Evolutionary conservation across 176 grass and related monocot species (phyloP).

Genomic region (Eragrostis nindensis): DNA sequence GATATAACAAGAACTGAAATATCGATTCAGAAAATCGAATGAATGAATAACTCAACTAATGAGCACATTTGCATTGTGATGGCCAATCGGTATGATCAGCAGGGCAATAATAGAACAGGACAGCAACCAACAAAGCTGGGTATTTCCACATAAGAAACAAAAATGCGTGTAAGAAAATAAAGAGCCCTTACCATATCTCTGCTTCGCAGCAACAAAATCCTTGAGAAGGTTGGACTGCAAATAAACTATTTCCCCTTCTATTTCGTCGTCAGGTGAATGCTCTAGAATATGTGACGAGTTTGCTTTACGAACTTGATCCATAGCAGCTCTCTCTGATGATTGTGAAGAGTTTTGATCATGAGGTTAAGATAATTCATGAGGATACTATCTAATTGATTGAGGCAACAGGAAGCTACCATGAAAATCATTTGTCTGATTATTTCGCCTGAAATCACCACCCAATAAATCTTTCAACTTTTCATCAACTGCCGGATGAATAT

Average conservation of each 20-base stretch:
- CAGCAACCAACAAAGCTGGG: background rate
- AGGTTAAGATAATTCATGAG: constrained; percentile 15
- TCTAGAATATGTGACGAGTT: constrained; percentile 67
- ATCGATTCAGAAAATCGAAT: constrained; percentile 55
- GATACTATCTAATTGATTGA: background rate
- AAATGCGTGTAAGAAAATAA: background rate
- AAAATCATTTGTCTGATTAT: constrained; percentile 26
- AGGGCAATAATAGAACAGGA: constrained; percentile 24
- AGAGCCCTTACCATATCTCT: constrained; percentile 66
- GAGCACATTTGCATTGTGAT: constrained; percentile 15
- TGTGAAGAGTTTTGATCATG: background rate
- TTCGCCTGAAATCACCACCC: constrained; percentile 45
- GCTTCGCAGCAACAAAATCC: constrained; percentile 53
- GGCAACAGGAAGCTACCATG: constrained; percentile 57
- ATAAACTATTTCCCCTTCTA: constrained; percentile 92
- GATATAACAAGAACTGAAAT: constrained; percentile 47
- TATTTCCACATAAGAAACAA: background rate
- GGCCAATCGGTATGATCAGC: background rate
- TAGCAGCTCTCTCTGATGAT: constrained; percentile 39
- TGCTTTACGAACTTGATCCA: constrained; percentile 58
- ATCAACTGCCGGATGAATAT: constrained; percentile 69
- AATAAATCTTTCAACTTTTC: constrained; percentile 57
- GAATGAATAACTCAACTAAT: constrained; percentile 39
- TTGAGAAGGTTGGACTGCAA: constrained; percentile 80
- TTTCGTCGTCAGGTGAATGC: constrained; percentile 81